Evolutionary conservation across 352 stramenopile genomes (phyloP).

Genomic region (Phytophthora colocasiae): DNA sequence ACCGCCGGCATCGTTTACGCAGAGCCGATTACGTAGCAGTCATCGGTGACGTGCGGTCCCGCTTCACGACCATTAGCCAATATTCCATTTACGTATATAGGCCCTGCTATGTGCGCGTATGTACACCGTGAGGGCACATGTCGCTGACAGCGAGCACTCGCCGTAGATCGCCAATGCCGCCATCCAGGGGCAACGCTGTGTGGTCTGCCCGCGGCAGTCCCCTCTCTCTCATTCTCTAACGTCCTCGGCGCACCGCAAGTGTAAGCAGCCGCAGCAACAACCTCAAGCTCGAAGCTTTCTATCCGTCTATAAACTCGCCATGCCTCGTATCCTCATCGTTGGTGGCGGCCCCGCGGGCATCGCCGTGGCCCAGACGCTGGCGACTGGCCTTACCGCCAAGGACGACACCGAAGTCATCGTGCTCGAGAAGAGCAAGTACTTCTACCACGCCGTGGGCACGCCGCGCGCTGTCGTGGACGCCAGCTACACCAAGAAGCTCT

Average conservation of each 20-base stretch:
- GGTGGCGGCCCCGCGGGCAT: conserved; percentile 59
- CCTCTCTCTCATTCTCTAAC: conserved; percentile 26
- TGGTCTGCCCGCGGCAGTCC: too few relatives aligned
- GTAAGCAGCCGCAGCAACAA: background rate
- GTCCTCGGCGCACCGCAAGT: conserved; percentile 14
- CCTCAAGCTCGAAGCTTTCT: background rate
- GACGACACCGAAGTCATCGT: conserved; percentile 55
- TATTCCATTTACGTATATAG: background rate
- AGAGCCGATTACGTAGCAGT: conserved; percentile 24
- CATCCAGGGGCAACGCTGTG: background rate
- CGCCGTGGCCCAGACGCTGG: conserved; percentile 47
- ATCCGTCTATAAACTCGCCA: conserved; percentile 6
- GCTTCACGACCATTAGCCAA: conserved; percentile 7
- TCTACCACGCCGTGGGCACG: conserved; percentile 51
- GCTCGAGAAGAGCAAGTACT: conserved; percentile 66
- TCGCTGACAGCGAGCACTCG: background rate
- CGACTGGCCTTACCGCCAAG: conserved; percentile 32
- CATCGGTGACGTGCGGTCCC: conserved; percentile 7
- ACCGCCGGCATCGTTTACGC: conserved; percentile 7
- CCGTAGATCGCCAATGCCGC: background rate
- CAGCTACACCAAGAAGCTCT: conserved; percentile 56
- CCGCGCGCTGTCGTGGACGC: conserved; percentile 58
- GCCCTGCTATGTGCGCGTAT: background rate
- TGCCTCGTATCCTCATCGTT: conserved; percentile 64
- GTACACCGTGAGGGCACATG: conserved; percentile 5